These are phyloP conservation scores for Talaromyces sp. DNA, from an alignment of 2,329 filamentous ascomycete genomes.

Conservation along the genomic window DNA sequence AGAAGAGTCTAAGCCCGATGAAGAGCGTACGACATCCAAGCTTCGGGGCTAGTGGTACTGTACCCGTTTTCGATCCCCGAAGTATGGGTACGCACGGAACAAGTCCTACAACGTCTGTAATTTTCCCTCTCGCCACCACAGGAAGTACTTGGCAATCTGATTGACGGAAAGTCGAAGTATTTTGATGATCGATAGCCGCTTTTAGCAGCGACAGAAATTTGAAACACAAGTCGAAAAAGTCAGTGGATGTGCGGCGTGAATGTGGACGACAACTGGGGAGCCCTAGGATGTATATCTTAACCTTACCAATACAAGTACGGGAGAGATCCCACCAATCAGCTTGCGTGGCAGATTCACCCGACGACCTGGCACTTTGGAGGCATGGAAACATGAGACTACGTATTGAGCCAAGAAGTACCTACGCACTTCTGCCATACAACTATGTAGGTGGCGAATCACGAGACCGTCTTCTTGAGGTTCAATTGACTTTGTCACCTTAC, in stretches of 20 bases:
- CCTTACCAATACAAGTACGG: not conserved
- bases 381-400: not conserved
- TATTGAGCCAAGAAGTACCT: not conserved
- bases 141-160: not conserved
- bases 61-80: slow-evolving; percentile 7
- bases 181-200: not conserved
- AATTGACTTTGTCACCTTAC: not conserved
- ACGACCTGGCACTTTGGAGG: not conserved
- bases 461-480: not conserved
- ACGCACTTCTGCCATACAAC: not conserved
- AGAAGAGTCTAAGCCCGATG: not conserved
- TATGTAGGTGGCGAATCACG: not conserved
- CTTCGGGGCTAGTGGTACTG: slow-evolving; percentile 20
- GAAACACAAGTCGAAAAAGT: too few relatives aligned
- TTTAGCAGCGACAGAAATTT: not conserved
- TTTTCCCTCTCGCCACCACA: not conserved
- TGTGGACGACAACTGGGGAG: too few relatives aligned
- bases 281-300: too few relatives aligned
- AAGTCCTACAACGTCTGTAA: not conserved
- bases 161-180: not conserved
- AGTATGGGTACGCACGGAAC: not conserved
- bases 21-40: not conserved
- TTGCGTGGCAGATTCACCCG: not conserved
- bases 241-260: not conserved
- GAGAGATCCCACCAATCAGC: slow-evolving; percentile 7